Base-by-base conservation (phyloP, 805 yeast genomes). In the Cyberlindnera xylosilytica region DNA sequence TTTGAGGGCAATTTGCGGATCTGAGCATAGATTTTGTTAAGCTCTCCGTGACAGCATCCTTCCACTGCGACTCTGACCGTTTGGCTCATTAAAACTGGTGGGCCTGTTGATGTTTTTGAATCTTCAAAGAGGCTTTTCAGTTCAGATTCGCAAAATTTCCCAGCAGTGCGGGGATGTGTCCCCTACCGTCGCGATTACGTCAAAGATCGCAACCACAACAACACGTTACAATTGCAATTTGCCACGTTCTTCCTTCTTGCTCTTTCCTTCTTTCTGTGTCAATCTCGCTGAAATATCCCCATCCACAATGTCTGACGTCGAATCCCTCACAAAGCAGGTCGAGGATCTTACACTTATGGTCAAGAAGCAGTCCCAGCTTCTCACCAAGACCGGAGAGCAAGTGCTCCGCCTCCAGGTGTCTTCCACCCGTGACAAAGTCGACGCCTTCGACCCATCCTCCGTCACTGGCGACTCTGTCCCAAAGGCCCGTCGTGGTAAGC, bases 21-120 rank as follows among this genome's bases (percentile, higher is more conserved):
- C 3, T 54, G 40, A 10, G 53, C 36, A 55, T 87, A 88, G 2
- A 89, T 81, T 13, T 57, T 52, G 47, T 78, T 65, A 29, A 90
- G 71, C 39, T 78, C 82, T 2, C 97, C 96, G 62, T 90, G 97
- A 50, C 95, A 79, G 57, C 97, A 90, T 9, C 97, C 97, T 57
- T 86, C 89, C 1, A 89, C 72, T 5, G 95, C 96, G 13, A 89
- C 63, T 36, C 61, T 48, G 17, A 65, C 35, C 0, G 49, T 42
- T 22, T 20, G 19, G 7, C 12, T 22, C 36, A 34, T 33, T n/a
- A 16, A 6, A 8, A 15, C 33, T 16, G 19, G 20, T 29, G n/a
- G n/a, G n/a, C n/a, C n/a, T n/a, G n/a, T n/a, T n/a, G n/a, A n/a
- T n/a, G n/a, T n/a, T n/a, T n/a, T n/a, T n/a, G n/a, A n/a, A n/a